Evolutionary conservation across 1,139 yeast species (phyloP).

Genomic region (Protomyces inundatus): DNA sequence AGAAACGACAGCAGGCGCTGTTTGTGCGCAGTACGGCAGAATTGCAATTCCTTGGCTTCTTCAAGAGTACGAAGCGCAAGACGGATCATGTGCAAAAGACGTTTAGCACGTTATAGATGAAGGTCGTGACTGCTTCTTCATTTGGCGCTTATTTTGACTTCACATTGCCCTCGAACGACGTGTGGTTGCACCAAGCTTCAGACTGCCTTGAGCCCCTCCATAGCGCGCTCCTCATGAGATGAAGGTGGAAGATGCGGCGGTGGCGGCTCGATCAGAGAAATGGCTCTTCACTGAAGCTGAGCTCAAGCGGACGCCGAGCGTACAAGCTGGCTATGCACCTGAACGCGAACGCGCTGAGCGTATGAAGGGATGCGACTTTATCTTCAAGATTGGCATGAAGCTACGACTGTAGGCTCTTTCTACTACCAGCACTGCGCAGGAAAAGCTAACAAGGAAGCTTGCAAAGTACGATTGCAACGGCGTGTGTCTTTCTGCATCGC

Average conservation of each 20-base stretch:
- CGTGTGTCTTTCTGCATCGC: conserved; percentile 48
- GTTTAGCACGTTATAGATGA: neutral
- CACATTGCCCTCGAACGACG: too few relatives aligned
- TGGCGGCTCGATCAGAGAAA: neutral
- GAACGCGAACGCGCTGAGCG: conserved; percentile 44
- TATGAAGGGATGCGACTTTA: conserved; percentile 47
- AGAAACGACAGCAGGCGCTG: conserved; percentile 16
- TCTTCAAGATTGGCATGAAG: conserved; percentile 45
- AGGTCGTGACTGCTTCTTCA: neutral
- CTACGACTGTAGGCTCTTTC: conserved; percentile 37
- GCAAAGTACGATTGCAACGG: conserved; percentile 47
- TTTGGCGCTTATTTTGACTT: neutral
- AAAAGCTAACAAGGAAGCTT: conserved; percentile 35
- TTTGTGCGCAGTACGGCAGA: conserved; percentile 28
- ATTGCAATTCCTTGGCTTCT: conserved; percentile 28
- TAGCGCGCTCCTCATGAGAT: neutral
- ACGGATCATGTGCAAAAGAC: conserved; percentile 29
- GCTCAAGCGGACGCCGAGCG: conserved; percentile 33
- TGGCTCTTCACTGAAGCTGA: conserved; percentile 33
- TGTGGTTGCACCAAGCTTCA: too few relatives aligned
- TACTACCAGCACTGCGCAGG: too few relatives aligned
- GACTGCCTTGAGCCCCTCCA: too few relatives aligned
- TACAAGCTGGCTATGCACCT: conserved; percentile 40
- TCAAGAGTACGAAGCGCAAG: conserved; percentile 27
- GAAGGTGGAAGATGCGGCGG: neutral